phyloP scores from a whole-genome alignment of 495 filamentous ascomycete species.

The Cryomyces antarcticus region DNA sequence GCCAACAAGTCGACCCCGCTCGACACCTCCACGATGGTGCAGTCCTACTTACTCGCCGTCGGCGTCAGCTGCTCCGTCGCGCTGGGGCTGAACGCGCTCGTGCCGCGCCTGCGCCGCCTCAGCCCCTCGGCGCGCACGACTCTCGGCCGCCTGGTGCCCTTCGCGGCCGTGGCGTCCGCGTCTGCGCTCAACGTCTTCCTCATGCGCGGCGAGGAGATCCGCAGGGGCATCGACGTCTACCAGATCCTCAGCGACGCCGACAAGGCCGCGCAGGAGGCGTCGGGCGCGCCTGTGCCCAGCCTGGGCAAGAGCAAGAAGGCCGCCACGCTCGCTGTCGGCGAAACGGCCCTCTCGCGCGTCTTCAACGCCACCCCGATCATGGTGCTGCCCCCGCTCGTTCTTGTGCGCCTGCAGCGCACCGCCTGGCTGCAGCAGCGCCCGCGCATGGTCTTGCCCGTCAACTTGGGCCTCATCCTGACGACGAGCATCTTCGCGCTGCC shows the following conservation, averaged over 20 bases:
- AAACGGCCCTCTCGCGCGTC: conserved; percentile 77
- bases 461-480: conserved; percentile 60
- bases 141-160: conserved; percentile 70
- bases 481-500: conserved; percentile 72
- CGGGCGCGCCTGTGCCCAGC: conserved; percentile 26
- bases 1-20: conserved; percentile 90
- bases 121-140: conserved; percentile 52
- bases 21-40: conserved; percentile 52
- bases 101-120: conserved; percentile 62
- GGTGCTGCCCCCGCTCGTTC: conserved; percentile 70
- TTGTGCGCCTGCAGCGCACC: conserved; percentile 62
- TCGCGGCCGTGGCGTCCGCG: conserved; percentile 80
- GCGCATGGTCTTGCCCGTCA: conserved; percentile 52
- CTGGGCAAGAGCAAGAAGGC: conserved; percentile 76
- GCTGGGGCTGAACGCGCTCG: conserved; percentile 72
- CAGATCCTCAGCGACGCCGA: conserved; percentile 42
- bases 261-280: conserved; percentile 24
- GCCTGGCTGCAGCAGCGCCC: conserved; percentile 57
- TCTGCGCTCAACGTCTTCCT: conserved; percentile 88
- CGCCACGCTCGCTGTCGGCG: conserved; percentile 68
- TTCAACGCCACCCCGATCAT: conserved; percentile 92
- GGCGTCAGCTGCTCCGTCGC: conserved; percentile 83
- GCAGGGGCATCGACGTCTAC: conserved; percentile 86
- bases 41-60: conserved; percentile 85
- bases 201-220: conserved; percentile 92